phyloP scores from a whole-genome alignment of 108 stramenopile species.

The Nitzschia sp. region DNA sequence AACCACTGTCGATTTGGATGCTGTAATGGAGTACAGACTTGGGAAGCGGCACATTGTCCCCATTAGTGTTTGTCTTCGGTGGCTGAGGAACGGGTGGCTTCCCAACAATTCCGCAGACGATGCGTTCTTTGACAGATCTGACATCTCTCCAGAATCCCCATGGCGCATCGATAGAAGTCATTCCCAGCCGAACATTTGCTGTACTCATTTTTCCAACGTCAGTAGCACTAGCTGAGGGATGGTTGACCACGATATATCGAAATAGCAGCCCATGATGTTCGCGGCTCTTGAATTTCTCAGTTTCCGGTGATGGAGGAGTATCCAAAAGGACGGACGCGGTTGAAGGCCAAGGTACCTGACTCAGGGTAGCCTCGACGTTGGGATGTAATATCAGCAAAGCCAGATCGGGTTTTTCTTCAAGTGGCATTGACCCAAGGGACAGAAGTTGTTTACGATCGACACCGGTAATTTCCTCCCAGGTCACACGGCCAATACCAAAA shows the following conservation, averaged over 20 bases:
- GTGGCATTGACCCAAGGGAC: conserved; percentile 34
- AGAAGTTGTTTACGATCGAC: conserved; percentile 33
- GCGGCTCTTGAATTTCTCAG: conserved; percentile 24
- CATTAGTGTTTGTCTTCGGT: conserved; percentile 2
- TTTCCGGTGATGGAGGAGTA: conserved; percentile 52
- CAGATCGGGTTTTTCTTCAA: conserved; percentile 14
- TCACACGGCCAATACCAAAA: conserved; percentile 49
- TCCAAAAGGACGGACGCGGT: conserved; percentile 64
- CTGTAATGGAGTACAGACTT: conserved; percentile 29
- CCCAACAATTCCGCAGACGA: conserved; percentile 1
- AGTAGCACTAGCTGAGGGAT: conserved; percentile 17
- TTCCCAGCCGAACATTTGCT: conserved; percentile 31
- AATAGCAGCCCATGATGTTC: conserved; percentile 44
- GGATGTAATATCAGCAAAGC: no score
- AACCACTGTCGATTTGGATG: conserved; percentile 48
- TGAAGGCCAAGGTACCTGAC: conserved; percentile 45
- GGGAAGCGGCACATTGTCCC: background rate
- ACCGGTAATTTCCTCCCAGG: conserved; percentile 53
- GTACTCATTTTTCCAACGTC: conserved; percentile 4
- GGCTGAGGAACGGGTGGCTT: background rate
- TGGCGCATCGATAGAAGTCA: conserved; percentile 23
- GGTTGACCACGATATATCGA: conserved; percentile 29
- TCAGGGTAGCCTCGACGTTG: conserved; percentile 3
- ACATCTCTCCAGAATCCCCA: conserved; percentile 30
- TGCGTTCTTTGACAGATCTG: conserved; percentile 5